These are phyloP conservation scores for Macrocybe gigantea DNA, from an alignment of 768 basidiomycete species.

Conservation along the genomic window DNA sequence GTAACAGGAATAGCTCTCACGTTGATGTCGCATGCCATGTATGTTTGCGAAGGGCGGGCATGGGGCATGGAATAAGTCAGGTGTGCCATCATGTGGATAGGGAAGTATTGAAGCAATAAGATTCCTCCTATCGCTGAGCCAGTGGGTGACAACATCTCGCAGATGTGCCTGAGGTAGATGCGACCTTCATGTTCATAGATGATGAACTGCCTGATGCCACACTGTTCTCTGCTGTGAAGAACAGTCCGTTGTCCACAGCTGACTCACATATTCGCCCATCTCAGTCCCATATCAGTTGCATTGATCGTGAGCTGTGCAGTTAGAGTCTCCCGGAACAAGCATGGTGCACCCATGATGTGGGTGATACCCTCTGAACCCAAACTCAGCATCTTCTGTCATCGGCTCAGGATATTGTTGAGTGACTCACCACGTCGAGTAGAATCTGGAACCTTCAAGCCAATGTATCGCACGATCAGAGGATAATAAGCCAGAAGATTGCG, in stretches of 20 bases:
- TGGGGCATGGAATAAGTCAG: not conserved
- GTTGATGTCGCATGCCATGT: not conserved
- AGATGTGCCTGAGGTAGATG: not conserved
- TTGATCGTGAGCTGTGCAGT: not conserved
- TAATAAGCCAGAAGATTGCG: not conserved
- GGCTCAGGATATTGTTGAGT: conserved; percentile 2
- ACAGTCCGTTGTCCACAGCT: not conserved
- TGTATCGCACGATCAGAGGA: not conserved
- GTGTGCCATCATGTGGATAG: not conserved
- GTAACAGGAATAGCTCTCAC: conserved; percentile 1
- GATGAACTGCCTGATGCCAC: not conserved
- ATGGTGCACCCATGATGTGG: not conserved
- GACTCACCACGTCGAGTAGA: not conserved
- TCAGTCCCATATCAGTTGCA: not conserved
- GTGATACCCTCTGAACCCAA: not conserved
- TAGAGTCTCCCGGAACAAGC: not conserved
- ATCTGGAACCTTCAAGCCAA: not conserved
- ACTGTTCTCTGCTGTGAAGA: not conserved
- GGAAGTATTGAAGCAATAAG: not conserved
- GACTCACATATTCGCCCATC: not conserved
- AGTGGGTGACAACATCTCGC: not conserved
- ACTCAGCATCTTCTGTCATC: too few species aligned
- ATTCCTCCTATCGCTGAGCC: not conserved
- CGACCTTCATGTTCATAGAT: not conserved
- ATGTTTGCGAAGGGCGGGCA: not conserved